phyloP scores from a whole-genome alignment of 2,329 filamentous ascomycete species.

The Pseudopyrenochaeta lycopersici region DNA sequence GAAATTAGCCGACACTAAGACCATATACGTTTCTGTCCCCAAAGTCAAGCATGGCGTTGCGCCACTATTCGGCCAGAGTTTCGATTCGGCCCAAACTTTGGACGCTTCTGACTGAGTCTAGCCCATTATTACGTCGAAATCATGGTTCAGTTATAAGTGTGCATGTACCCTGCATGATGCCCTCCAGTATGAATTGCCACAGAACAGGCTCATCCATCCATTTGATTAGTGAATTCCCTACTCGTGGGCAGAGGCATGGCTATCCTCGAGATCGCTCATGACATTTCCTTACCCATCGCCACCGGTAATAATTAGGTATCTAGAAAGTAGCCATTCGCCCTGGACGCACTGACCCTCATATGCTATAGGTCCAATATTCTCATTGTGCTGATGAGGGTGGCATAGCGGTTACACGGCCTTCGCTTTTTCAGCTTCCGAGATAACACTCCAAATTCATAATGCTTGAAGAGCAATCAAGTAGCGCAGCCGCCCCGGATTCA shows the following conservation, averaged over 20 bases:
- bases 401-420: conserved; percentile 4
- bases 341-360: conserved; percentile 9
- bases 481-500: conserved; percentile 1
- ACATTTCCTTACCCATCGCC: not conserved
- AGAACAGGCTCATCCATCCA: not conserved
- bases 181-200: conserved; percentile 14
- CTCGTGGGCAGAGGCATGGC: not conserved
- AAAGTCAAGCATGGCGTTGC: conserved; percentile 1
- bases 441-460: conserved; percentile 13
- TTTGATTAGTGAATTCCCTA: not conserved
- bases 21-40: not conserved
- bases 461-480: conserved; percentile 9
- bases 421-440: conserved; percentile 8
- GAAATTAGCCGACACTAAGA: conserved; percentile 4
- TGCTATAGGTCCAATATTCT: conserved; percentile 6
- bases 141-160: conserved; percentile 19
- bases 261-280: not conserved
- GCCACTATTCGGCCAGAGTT: conserved; percentile 4
- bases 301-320: conserved; percentile 11
- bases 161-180: conserved; percentile 11
- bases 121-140: conserved; percentile 4
- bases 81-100: not conserved
- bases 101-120: conserved; percentile 5
- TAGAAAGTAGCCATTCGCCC: not conserved
- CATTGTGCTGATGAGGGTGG: conserved; percentile 8